Percentiles rank a stretch among this genome's conserved stretches.
Conservation (phyloP, 164 flowering plant genomes). For the Liquidambar formosana region DNA sequence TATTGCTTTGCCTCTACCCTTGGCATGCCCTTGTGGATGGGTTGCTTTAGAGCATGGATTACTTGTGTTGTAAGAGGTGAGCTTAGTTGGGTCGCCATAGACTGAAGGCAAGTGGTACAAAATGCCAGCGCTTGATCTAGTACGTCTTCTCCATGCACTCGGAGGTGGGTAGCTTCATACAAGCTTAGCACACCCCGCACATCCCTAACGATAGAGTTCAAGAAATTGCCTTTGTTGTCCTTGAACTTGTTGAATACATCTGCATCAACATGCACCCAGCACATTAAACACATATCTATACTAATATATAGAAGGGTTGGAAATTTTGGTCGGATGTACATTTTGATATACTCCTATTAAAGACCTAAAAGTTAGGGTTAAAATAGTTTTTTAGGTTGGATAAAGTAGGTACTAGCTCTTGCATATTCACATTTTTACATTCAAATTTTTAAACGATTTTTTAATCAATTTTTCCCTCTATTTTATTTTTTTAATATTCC, state of each 20-base stretch:
- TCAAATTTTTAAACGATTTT: too few relatives aligned
- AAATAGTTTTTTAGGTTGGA: too few relatives aligned
- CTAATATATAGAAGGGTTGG: too few relatives aligned
- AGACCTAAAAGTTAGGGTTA: too few relatives aligned
- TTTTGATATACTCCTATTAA: too few relatives aligned
- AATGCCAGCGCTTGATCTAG: constrained; percentile 50
- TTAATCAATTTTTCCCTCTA: too few relatives aligned
- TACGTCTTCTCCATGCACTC: constrained; percentile 29
- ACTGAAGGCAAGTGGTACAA: constrained; percentile 27
- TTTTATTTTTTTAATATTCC: too few relatives aligned
- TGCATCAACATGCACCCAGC: too few relatives aligned
- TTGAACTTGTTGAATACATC: constrained; percentile 18
- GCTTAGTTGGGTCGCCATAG: background rate
- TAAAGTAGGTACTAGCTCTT: too few relatives aligned
- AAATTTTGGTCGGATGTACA: too few relatives aligned
- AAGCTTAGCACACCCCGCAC: constrained; percentile 15
- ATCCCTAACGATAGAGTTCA: background rate
- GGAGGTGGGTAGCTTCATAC: constrained; percentile 22
- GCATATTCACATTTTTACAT: too few relatives aligned
- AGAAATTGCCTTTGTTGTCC: constrained; percentile 12
- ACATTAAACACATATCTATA: too few relatives aligned
- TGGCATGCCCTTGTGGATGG: constrained; percentile 32
- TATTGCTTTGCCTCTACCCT: constrained; percentile 38
- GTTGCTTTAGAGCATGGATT: constrained; percentile 29
- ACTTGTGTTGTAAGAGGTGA: constrained; percentile 27